Evolutionary conservation across 345 rosid genomes (phyloP).

Genomic region (Anacardium occidentale): DNA sequence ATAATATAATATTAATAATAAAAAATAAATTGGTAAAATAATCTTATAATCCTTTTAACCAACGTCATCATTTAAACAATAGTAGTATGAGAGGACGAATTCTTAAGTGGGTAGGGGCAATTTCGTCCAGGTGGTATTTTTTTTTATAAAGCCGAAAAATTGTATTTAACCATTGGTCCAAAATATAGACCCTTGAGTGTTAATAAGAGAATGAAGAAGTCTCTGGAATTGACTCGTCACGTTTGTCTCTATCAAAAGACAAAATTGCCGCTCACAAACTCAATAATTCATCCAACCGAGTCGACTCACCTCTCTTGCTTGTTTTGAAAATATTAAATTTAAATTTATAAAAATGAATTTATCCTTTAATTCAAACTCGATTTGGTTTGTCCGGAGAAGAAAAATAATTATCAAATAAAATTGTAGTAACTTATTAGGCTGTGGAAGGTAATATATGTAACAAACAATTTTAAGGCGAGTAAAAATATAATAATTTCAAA

Average conservation of each 20-base stretch:
- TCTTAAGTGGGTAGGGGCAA: background rate
- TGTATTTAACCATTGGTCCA: background rate
- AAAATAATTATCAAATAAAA: too few relatives aligned
- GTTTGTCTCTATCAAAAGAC: conserved; percentile 7
- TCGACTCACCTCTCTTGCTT: background rate
- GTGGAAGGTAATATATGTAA: background rate
- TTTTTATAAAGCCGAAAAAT: background rate
- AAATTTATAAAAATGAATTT: too few relatives aligned
- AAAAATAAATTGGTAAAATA: too few relatives aligned
- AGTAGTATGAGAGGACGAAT: too few relatives aligned
- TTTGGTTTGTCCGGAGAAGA: too few relatives aligned
- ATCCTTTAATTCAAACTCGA: too few relatives aligned
- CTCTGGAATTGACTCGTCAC: conserved; percentile 8
- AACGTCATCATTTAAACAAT: too few relatives aligned
- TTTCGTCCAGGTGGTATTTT: background rate
- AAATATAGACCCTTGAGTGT: background rate
- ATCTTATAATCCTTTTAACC: too few relatives aligned
- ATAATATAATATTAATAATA: too few relatives aligned
- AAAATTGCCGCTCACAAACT: background rate
- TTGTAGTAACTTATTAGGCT: too few relatives aligned
- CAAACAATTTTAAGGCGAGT: background rate
- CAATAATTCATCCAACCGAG: background rate
- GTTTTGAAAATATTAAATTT: too few relatives aligned
- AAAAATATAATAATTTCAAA: background rate
- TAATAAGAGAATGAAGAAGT: background rate